Base-by-base conservation (phyloP, 805 yeast genomes). In the Hanseniaspora pseudoguilliermondii region DNA sequence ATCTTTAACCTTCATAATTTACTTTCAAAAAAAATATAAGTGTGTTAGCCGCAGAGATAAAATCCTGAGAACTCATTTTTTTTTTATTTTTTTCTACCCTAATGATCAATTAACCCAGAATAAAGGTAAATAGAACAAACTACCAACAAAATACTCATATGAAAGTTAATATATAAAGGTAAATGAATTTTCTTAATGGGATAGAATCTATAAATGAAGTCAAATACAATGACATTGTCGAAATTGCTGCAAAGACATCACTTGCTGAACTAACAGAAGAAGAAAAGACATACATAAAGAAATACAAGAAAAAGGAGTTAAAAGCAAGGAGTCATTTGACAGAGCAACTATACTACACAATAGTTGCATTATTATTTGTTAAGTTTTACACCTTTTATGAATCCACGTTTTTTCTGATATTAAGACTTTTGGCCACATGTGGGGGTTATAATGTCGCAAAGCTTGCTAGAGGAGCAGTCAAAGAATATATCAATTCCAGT, bases 341-440 rank as follows among this genome's bases (percentile, higher is more conserved):
- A 32, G 41, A 44, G 13, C 49, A 46, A 23, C 34, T 47, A 2
- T 53, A 46, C 29, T 38, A 23, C 13, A 44, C 50, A 0, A 38
- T 53, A 5, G 36, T 53, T 9, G 52, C 46, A 15, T 34, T 56
- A 3, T 25, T 50, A 9, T 47, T 56, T 34, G 47, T 56, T 34
- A 56, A 56, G 29, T 56, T 40, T 46, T 47, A 50, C 11, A 40
- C 50, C 10, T 56, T 50, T 18, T 44, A 46, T 35, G 58, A 56
- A 18, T 56, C 55, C 2, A 50, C 53, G 6, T 40, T 56, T 35
- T 34, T 47, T 21, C 35, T 56, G 29, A 41, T 50, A 3, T 13
- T 56, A 6, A 44, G 58, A 40, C 32, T 56, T 2, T 4, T 50
- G 21, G 34, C 36, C 5, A 56, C 58, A 13, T 49, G 47, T 13